Evolutionary conservation across 768 basidiomycete genomes (phyloP), one percentile per base, ranked within the genome.

Genomic region (Dacryopinax primogenitus): DNA sequence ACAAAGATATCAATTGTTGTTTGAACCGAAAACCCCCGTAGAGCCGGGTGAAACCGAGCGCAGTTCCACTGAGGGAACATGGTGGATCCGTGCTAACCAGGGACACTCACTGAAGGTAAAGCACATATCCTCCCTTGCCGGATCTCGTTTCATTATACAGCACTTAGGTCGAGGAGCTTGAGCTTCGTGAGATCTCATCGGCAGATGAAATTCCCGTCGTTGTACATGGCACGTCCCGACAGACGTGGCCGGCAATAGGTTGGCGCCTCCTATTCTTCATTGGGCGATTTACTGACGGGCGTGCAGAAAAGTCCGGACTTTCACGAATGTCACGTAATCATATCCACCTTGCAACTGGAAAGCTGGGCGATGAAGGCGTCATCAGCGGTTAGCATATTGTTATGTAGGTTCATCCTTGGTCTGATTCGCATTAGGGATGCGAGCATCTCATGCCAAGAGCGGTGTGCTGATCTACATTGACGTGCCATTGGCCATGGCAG

Each of bases 61-160:
- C 28, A 70, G 68, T 11, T 69, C 63, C 33, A 69, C 70, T 2
- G 76, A 74, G 11, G 76, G 79, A 9, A 72, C 79, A n/a, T 89
- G 89, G 88, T 90, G 86, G 86, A 91, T 94, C 69, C 81, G 87
- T 35, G 92, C 92, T 7, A 92, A 90, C 69, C 92, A 94, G 74
- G 92, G 92, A 0, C 92, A 94, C 76, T 88, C 90, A 0, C 78
- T 95, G 51, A 82, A 86, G 80, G 92, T 86, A 66, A 28, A 78
- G 67, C 9, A 7, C 0, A 30, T 36, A 41, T 6, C 9, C 30
- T 41, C 6, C 13, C 16, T 33, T 30, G 4, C 1, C 4, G 26
- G 64, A 26, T 62, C 32, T 63, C 21, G 33, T 35, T 34, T 28
- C 45, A 13, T 33, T 23, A 9, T 30, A 11, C 30, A 11, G 34